Conservation (phyloP, 257 asterid species). For the Euphrasia confusa region DNA sequence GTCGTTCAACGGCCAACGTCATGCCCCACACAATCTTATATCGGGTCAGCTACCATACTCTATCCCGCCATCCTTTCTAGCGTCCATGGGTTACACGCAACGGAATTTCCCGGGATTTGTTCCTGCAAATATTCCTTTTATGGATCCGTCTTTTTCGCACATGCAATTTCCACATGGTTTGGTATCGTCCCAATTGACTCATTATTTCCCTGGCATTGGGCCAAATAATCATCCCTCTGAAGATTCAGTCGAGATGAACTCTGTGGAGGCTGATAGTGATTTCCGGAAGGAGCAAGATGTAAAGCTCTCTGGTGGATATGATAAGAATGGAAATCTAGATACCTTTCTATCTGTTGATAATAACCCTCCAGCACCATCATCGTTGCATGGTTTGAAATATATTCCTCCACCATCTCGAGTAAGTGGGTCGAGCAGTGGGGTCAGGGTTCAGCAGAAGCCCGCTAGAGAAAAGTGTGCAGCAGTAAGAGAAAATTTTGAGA, state of each 20-base stretch:
- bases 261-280: conserved; percentile 53
- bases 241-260: conserved; percentile 49
- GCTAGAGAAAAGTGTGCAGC: conserved; percentile 52
- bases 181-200: conserved; percentile 55
- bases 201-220: conserved; percentile 53
- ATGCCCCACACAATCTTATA: conserved; percentile 50
- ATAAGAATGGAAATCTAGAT: conserved; percentile 46
- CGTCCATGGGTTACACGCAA: conserved; percentile 67
- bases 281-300: conserved; percentile 59
- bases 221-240: conserved; percentile 43
- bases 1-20: conserved; percentile 61
- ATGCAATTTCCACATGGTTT: conserved; percentile 59
- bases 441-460: conserved; percentile 54
- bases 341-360: conserved; percentile 44
- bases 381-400: conserved; percentile 46
- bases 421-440: conserved; percentile 37
- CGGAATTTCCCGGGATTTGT: conserved; percentile 57
- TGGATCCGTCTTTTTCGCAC: conserved; percentile 51
- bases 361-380: conserved; percentile 26
- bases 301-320: conserved; percentile 42
- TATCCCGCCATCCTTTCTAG: conserved; percentile 58
- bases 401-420: conserved; percentile 61
- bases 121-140: conserved; percentile 42
- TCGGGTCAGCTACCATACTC: conserved; percentile 62
- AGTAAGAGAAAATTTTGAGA: conserved; percentile 46